Percentiles rank a stretch among this genome's conserved stretches.
These are phyloP conservation scores for Mycena polygramma DNA, from an alignment of 768 basidiomycete species.

Conservation along the genomic window DNA sequence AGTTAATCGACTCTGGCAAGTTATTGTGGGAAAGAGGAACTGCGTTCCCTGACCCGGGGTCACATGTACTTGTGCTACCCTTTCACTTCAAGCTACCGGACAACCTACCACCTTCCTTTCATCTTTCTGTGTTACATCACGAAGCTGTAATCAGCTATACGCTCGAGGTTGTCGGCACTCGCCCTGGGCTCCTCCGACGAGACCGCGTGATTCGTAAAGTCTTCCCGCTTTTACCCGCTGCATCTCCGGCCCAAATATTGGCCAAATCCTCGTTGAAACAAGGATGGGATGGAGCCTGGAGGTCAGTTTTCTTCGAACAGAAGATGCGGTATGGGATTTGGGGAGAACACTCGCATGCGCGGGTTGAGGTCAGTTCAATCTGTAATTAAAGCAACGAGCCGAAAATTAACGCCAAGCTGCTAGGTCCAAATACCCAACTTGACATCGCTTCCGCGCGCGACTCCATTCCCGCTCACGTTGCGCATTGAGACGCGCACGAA, in stretches of 20 bases:
- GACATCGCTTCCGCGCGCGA: slow-evolving; percentile 28
- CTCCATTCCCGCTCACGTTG: slow-evolving; percentile 23
- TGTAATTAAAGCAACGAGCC: not conserved
- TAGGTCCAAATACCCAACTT: slow-evolving; percentile 31
- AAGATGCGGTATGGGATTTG: slow-evolving; percentile 30
- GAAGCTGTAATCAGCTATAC: slow-evolving; percentile 28
- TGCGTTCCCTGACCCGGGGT: slow-evolving; percentile 25
- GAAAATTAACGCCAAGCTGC: not conserved
- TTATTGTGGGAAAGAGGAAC: slow-evolving; percentile 27
- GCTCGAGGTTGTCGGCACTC: slow-evolving; percentile 29
- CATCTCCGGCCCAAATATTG: slow-evolving; percentile 28
- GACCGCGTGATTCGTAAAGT: slow-evolving; percentile 16
- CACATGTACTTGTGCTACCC: slow-evolving; percentile 17
- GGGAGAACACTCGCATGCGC: slow-evolving; percentile 25
- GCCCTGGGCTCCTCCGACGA: slow-evolving; percentile 29
- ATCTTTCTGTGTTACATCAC: slow-evolving; percentile 13
- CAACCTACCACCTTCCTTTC: slow-evolving; percentile 32
- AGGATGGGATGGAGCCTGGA: slow-evolving; percentile 30
- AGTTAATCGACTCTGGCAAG: slow-evolving; percentile 24
- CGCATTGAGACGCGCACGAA: slow-evolving; percentile 32
- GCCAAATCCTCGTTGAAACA: slow-evolving; percentile 20
- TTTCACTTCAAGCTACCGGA: slow-evolving; percentile 29
- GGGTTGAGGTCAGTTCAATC: slow-evolving; percentile 14
- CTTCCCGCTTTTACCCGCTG: slow-evolving; percentile 30
- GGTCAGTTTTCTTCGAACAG: slow-evolving; percentile 6